Evolutionary conservation across 1,139 yeast genomes (phyloP).

Genomic region (Yamadazyma taylorii): DNA sequence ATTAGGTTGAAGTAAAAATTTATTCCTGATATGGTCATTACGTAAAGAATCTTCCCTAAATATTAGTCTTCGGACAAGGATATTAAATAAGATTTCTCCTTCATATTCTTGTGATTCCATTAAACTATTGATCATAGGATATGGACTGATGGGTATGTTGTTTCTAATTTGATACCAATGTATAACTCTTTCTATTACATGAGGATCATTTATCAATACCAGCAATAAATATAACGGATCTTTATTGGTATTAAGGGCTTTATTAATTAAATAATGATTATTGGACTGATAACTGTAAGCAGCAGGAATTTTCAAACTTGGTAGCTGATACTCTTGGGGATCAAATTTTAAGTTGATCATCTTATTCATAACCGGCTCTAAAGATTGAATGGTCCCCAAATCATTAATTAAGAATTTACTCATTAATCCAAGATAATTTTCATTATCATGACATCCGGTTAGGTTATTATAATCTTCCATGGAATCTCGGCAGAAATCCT

Average conservation of each 20-base stretch:
- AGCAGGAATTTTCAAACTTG: conserved; percentile 13
- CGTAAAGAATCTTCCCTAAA: conserved; percentile 7
- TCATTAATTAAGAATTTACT: conserved; percentile 15
- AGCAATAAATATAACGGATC: conserved; percentile 15
- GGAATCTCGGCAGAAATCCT: conserved; percentile 13
- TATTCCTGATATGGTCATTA: conserved; percentile 6
- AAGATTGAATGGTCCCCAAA: conserved; percentile 10
- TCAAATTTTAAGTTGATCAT: conserved; percentile 6
- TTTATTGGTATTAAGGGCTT: conserved; percentile 8
- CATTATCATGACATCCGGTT: conserved; percentile 7
- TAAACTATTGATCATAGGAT: conserved; percentile 12
- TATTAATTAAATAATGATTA: conserved; percentile 11
- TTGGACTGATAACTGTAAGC: conserved; percentile 6
- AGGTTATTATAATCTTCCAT: conserved; percentile 10
- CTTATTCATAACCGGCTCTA: conserved; percentile 9
- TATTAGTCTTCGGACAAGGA: conserved; percentile 15
- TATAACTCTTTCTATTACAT: conserved; percentile 10
- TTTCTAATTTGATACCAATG: conserved; percentile 8
- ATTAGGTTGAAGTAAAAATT: conserved; percentile 9
- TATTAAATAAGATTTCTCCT: conserved; percentile 17
- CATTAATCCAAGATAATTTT: conserved; percentile 6
- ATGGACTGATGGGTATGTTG: conserved; percentile 5
- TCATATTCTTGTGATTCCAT: conserved; percentile 17
- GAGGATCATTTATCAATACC: conserved; percentile 15
- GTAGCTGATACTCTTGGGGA: conserved; percentile 12